A percentile compares a stretch with the other conserved stretches of the same genome.
phyloP scores from a whole-genome alignment of 2,329 filamentous ascomycete genomes.

The Fusarium succisae region DNA sequence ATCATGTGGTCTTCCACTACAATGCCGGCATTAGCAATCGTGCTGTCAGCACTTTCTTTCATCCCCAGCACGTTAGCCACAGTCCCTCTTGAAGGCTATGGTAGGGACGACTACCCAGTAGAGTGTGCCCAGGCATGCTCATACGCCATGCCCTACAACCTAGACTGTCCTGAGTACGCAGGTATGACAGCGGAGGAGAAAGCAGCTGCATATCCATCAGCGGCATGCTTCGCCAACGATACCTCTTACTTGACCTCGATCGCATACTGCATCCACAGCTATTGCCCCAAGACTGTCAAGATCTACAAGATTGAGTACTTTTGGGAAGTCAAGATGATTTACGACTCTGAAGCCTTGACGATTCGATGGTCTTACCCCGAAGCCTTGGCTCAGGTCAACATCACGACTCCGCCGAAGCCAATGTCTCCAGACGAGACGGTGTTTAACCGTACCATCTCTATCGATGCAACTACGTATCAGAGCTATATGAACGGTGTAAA shows the following conservation, averaged over 20 bases:
- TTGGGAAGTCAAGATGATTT: slow-evolving; percentile 31
- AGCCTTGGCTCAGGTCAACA: slow-evolving; percentile 22
- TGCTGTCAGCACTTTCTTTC: neutral
- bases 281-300: slow-evolving; percentile 2
- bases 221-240: slow-evolving; percentile 25
- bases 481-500: slow-evolving; percentile 22
- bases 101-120: slow-evolving; percentile 5
- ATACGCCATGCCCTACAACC: slow-evolving; percentile 6
- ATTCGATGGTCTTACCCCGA: slow-evolving; percentile 23
- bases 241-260: slow-evolving; percentile 31
- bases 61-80: neutral
- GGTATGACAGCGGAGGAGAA: slow-evolving; percentile 30
- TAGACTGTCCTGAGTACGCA: slow-evolving; percentile 38
- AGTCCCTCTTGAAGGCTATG: slow-evolving; percentile 35
- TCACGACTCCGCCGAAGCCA: neutral
- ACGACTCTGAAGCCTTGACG: neutral
- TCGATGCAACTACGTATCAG: slow-evolving; percentile 4
- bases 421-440: neutral
- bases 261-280: slow-evolving; percentile 30
- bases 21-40: neutral
- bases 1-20: neutral
- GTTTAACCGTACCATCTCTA: slow-evolving; percentile 28
- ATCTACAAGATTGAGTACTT: slow-evolving; percentile 22
- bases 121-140: slow-evolving; percentile 29
- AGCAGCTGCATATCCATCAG: slow-evolving; percentile 16